phyloP scores from a whole-genome alignment of 257 asterid genomes.

The Solanum medicagineum region DNA sequence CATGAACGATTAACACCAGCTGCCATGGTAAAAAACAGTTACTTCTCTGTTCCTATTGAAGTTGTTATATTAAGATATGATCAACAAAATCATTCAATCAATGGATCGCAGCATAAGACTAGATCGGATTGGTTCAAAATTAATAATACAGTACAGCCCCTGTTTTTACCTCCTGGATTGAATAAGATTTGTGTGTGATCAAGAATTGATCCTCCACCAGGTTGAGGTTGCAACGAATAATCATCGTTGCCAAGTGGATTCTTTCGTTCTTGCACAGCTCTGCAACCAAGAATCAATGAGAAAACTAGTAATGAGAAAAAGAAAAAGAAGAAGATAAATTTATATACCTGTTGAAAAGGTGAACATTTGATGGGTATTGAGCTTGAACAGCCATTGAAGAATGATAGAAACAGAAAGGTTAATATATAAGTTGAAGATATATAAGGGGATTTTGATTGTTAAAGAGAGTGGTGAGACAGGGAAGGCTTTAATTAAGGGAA shows the following conservation, averaged over 20 bases:
- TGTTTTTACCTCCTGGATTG: conserved; percentile 18
- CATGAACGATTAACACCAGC: conserved; percentile 12
- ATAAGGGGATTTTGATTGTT: neutral
- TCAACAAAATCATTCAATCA: neutral
- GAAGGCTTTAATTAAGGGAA: conserved; percentile 11
- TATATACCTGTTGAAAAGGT: conserved; percentile 14
- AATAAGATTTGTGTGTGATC: conserved; percentile 22
- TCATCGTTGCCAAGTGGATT: conserved; percentile 8
- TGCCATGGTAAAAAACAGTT: neutral
- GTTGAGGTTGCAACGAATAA: conserved; percentile 12
- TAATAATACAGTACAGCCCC: neutral
- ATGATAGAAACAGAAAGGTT: neutral
- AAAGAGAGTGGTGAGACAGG: neutral
- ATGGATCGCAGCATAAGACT: neutral
- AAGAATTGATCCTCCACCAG: conserved; percentile 8
- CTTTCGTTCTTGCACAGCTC: conserved; percentile 19
- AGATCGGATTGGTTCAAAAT: neutral
- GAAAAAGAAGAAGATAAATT: no score
- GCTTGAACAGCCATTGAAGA: conserved; percentile 39
- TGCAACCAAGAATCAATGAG: conserved; percentile 1
- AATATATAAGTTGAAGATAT: neutral
- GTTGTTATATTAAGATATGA: neutral
- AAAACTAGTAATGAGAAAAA: neutral
- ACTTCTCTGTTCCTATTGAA: neutral
- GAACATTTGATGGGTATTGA: conserved; percentile 33